Conservation (phyloP, 1,284 basidiomycete genomes). For the Marasmius sp. region DNA sequence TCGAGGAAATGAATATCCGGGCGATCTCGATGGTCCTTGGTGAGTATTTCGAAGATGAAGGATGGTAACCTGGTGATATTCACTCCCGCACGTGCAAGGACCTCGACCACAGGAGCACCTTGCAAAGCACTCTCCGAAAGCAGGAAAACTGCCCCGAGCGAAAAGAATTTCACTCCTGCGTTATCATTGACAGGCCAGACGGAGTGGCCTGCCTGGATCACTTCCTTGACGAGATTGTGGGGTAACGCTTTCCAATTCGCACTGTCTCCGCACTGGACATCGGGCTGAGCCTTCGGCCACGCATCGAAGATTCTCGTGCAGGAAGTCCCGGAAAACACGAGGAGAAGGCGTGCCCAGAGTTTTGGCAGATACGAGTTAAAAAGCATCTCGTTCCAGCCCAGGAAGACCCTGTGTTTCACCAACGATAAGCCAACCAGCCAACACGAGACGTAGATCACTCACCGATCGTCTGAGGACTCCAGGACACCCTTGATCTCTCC, state of each 20-base stretch:
- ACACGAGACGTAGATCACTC: conserved; percentile 16
- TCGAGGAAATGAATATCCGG: not conserved
- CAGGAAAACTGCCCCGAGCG: not conserved
- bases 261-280: conserved; percentile 33
- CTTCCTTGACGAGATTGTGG: conserved; percentile 19
- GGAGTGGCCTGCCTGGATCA: conserved; percentile 16
- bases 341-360: conserved; percentile 28
- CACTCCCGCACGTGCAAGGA: not conserved
- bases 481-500: conserved; percentile 38
- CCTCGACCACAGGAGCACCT: not conserved
- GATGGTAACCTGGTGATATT: not conserved
- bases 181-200: conserved; percentile 32
- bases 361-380: conserved; percentile 37
- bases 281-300: conserved; percentile 34
- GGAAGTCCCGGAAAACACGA: conserved; percentile 17
- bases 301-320: conserved; percentile 28
- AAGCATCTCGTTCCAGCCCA: conserved; percentile 40
- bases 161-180: not conserved
- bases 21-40: not conserved
- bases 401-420: conserved; percentile 26
- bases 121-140: not conserved
- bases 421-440: not conserved
- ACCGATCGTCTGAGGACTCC: conserved; percentile 40
- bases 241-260: conserved; percentile 35
- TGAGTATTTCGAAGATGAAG: not conserved